A percentile compares a stretch with the other conserved stretches of the same genome.
These are phyloP conservation scores for Tuber brumale DNA, from an alignment of 495 filamentous ascomycete genomes.

Conservation along the genomic window DNA sequence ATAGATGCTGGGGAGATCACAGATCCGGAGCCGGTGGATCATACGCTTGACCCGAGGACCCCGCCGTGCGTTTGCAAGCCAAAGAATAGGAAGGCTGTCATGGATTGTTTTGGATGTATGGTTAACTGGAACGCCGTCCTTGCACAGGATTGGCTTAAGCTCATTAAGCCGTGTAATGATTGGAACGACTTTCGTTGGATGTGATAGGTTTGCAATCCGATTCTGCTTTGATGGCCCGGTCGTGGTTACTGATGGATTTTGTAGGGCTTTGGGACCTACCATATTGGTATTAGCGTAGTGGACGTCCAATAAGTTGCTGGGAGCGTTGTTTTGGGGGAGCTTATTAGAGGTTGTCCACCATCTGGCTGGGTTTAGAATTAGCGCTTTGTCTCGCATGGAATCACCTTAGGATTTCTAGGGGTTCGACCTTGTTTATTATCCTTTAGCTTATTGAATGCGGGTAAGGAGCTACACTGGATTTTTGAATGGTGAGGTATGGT, in stretches of 20 bases:
- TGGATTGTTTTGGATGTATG: constrained; percentile 1
- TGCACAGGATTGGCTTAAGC: background rate
- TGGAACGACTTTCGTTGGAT: constrained; percentile 1
- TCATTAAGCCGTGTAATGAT: background rate
- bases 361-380: background rate
- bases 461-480: background rate
- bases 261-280: background rate
- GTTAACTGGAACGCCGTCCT: background rate
- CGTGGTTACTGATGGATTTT: background rate
- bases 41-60: background rate
- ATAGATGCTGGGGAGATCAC: constrained; percentile 4
- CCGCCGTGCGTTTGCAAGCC: background rate
- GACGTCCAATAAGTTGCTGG: background rate
- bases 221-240: background rate
- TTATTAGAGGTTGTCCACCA: background rate
- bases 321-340: background rate
- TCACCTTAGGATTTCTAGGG: background rate
- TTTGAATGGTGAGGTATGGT: background rate
- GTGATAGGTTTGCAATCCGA: background rate
- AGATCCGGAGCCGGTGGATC: constrained; percentile 8
- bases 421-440: background rate
- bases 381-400: background rate
- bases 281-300: background rate
- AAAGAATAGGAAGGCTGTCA: background rate
- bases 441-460: background rate